Percentiles rank a stretch among this genome's conserved stretches.
These are phyloP conservation scores for Colletotrichum tofieldiae DNA, from an alignment of 2,329 filamentous ascomycete genomes.

Conservation along the genomic window DNA sequence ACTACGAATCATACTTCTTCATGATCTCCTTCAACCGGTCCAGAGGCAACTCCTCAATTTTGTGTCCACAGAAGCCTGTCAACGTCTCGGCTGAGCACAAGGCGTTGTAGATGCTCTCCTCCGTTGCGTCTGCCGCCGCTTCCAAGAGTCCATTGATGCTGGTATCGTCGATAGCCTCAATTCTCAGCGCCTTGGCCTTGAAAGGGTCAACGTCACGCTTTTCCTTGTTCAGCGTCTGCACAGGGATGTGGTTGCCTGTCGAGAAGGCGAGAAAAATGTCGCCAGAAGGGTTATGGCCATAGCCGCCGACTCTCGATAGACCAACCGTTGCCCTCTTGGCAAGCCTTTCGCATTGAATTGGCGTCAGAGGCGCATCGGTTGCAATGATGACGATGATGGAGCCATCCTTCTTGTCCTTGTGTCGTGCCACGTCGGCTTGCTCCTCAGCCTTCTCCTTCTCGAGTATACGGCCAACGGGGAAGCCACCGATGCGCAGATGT, in stretches of 20 bases:
- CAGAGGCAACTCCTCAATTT: conserved; percentile 66
- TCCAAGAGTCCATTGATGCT: conserved; percentile 75
- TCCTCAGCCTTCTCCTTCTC: conserved; percentile 57
- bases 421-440: conserved; percentile 44
- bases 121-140: conserved; percentile 73
- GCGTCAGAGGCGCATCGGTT: conserved; percentile 74
- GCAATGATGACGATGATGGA: conserved; percentile 74
- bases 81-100: conserved; percentile 74
- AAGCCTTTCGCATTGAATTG: conserved; percentile 69
- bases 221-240: conserved; percentile 56
- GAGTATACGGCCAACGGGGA: conserved; percentile 74
- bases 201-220: conserved; percentile 57
- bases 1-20: conserved; percentile 50
- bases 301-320: conserved; percentile 72
- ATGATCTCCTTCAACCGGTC: conserved; percentile 63
- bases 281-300: conserved; percentile 74
- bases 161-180: conserved; percentile 69
- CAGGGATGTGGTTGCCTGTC: conserved; percentile 68
- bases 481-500: conserved; percentile 72
- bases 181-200: conserved; percentile 53
- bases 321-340: conserved; percentile 75
- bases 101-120: conserved; percentile 78
- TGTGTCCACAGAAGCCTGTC: conserved; percentile 66
- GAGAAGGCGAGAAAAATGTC: conserved; percentile 80
- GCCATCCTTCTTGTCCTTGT: conserved; percentile 70